Base-by-base conservation (phyloP, 345 rosid species). In the Rhodamnia rubescens region DNA sequence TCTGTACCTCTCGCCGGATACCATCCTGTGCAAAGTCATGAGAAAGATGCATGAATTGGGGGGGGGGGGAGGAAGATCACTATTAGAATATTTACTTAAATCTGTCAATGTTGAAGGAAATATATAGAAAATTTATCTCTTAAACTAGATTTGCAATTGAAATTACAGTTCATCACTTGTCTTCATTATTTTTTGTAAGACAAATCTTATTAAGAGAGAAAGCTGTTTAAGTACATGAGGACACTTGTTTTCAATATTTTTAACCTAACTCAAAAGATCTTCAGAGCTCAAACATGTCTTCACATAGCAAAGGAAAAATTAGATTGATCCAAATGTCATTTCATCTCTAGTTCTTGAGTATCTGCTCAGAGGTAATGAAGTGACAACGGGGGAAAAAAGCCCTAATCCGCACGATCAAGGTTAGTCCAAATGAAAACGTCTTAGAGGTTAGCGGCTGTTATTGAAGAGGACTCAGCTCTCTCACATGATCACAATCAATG, bases 1-100 rank as follows among this genome's bases (percentile, higher is more conserved):
- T 95, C 86, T 95, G 99, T 85, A 93, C 99, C 92, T 97, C 99
- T 85, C 98, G 92, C 32, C 98, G 93, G 80, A 97, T 93, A 82
- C 98, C 98, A 92, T 95, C 98, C 99, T 97, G 94, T 88, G 88
- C 85, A 64, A 64, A 64, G 44, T 64, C 78, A 64, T 32, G 44
- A 64, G 40, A 64, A 82, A 86, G 40, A 75, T 20, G 36, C 32
- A 59, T 6, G 15, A 18, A 49, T 15, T 56, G 22, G 21, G 27
- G 27, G n/a, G n/a, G n/a, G n/a, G n/a, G n/a, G n/a, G n/a, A 64
- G 29, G 29, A 64, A 64, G 44, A 64, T 64, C 24, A 32, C 36
- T 44, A 32, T 32, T 32, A 64, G 78, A 32, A 64, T 32, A 61
- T 61, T 27, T 27, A 27, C 74, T 61, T 61, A 36, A 61, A 27